Evolutionary conservation across 208 protist genomes (phyloP).

Genomic region (Trypanosoma vivax): DNA sequence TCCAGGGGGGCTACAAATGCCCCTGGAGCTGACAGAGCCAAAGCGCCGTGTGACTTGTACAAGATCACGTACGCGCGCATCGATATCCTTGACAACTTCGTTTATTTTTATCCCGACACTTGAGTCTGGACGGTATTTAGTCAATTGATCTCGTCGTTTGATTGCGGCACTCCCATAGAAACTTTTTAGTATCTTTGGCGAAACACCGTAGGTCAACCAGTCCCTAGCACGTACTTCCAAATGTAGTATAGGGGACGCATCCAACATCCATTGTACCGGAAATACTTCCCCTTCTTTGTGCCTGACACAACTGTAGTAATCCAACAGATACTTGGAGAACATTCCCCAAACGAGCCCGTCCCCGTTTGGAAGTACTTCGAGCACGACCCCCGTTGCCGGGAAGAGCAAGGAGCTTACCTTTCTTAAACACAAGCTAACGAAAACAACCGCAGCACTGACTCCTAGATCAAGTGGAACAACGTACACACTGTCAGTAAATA

Average conservation of each 20-base stretch:
- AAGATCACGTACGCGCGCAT: constrained; percentile 14
- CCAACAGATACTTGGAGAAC: constrained; percentile 60
- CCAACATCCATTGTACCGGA: constrained; percentile 17
- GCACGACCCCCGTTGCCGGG: constrained; percentile 1
- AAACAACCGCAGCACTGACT: constrained; percentile 35
- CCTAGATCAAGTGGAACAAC: constrained; percentile 66
- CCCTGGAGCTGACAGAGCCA: constrained; percentile 13
- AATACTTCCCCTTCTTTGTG: constrained; percentile 21
- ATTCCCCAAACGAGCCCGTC: constrained; percentile 70
- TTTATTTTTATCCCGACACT: neutral
- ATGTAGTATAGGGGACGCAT: constrained; percentile 15
- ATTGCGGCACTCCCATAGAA: constrained; percentile 8
- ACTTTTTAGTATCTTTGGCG: constrained; percentile 18
- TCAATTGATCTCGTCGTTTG: constrained; percentile 12
- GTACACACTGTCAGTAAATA: constrained; percentile 22
- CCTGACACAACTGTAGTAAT: constrained; percentile 58
- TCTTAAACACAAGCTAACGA: neutral
- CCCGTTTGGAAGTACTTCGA: neutral
- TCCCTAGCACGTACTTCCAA: constrained; percentile 16
- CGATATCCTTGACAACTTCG: constrained; percentile 8
- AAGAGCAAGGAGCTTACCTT: neutral
- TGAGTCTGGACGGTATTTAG: constrained; percentile 3
- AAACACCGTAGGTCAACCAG: constrained; percentile 24
- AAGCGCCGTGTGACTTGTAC: constrained; percentile 20
- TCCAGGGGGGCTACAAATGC: no score